phyloP scores from a whole-genome alignment of 2,329 filamentous ascomycete species.

The Colletotrichum cordylinicola region DNA sequence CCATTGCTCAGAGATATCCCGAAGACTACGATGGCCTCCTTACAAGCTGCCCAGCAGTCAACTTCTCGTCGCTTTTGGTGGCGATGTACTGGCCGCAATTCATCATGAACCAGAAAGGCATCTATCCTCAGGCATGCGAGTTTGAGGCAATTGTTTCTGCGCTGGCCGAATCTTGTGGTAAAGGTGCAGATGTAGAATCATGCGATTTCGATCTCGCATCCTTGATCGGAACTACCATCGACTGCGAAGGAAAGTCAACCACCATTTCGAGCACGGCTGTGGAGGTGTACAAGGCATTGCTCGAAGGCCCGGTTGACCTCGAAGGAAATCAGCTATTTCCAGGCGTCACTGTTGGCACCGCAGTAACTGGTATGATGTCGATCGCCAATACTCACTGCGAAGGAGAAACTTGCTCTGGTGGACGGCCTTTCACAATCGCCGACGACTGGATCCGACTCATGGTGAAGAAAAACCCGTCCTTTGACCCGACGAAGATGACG shows the following conservation, averaged over 20 bases:
- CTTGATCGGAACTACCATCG: neutral
- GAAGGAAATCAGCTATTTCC: neutral
- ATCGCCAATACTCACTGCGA: neutral
- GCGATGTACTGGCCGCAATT: neutral
- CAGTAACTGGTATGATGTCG: neutral
- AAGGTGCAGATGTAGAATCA: conserved; percentile 26
- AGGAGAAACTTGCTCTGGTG: neutral
- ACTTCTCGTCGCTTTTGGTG: conserved; percentile 14
- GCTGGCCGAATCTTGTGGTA: conserved; percentile 45
- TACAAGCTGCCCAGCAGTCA: conserved; percentile 49
- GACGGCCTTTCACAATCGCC: neutral
- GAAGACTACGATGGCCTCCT: conserved; percentile 64
- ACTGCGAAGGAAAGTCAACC: neutral
- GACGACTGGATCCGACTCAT: neutral
- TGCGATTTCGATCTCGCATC: conserved; percentile 10
- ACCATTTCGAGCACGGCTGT: neutral
- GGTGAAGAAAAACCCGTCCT: conserved; percentile 32
- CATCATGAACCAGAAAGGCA: neutral
- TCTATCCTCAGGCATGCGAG: neutral
- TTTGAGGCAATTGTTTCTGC: conserved; percentile 41
- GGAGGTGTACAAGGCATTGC: neutral
- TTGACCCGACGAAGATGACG: conserved; percentile 22
- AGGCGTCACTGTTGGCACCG: neutral
- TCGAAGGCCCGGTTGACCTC: neutral
- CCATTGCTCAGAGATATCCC: conserved; percentile 58